A percentile compares a stretch with the other conserved stretches of the same genome.
Conservation (phyloP, 23 red algal genomes). For the Gracilaria domingensis region DNA sequence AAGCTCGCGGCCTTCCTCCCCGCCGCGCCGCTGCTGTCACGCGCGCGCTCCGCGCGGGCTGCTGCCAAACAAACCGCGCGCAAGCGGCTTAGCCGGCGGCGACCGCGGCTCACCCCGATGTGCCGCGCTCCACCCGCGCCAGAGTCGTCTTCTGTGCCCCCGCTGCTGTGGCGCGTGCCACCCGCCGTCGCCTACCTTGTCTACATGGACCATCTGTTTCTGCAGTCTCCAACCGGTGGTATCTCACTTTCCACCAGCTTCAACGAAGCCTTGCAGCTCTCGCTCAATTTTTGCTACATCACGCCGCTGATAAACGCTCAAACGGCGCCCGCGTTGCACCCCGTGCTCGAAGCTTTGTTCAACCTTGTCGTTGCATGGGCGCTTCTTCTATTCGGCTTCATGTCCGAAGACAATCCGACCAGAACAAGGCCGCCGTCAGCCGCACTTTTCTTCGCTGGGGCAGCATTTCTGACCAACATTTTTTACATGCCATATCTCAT, state of each 20-base stretch:
- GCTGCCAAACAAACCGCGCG: not conserved
- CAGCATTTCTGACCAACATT: constrained; percentile 67
- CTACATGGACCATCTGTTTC: constrained; percentile 51
- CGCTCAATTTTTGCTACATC: constrained; percentile 68
- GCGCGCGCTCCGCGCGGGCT: not conserved
- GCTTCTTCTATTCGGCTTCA: constrained; percentile 53
- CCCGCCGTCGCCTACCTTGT: constrained; percentile 8
- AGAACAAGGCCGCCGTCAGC: not conserved
- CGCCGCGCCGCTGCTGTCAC: not conserved
- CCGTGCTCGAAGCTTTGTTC: constrained; percentile 57
- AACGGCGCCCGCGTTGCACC: constrained; percentile 45
- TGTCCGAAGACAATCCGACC: constrained; percentile 48
- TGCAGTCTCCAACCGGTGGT: constrained; percentile 46
- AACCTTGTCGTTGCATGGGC: constrained; percentile 65
- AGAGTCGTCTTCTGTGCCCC: not conserved
- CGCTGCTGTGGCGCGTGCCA: constrained; percentile 13
- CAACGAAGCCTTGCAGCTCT: constrained; percentile 57
- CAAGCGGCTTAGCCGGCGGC: not conserved
- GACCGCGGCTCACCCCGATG: not conserved
- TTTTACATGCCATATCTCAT: constrained; percentile 68
- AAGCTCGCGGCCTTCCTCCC: not conserved
- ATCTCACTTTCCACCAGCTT: constrained; percentile 20
- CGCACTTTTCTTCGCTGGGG: constrained; percentile 16
- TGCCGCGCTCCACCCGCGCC: not conserved
- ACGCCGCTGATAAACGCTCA: constrained; percentile 15